Percentiles rank a stretch among this genome's conserved stretches.
Conservation (phyloP, 352 stramenopile genomes). For the Pythium periplocum region DNA sequence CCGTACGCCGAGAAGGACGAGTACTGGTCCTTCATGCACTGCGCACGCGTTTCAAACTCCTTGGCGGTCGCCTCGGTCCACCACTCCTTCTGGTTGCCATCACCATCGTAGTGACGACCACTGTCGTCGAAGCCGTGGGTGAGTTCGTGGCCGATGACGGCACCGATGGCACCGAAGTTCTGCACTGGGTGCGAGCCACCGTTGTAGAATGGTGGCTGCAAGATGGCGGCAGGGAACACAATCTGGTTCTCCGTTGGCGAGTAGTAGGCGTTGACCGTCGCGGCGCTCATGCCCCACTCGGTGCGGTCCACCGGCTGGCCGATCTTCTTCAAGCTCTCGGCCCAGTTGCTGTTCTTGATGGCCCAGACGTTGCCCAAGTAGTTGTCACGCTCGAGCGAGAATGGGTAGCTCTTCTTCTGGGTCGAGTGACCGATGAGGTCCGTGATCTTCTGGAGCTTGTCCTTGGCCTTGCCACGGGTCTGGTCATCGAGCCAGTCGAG, state of each 20-base stretch:
- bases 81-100: slow-evolving; percentile 90
- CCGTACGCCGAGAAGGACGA: slow-evolving; percentile 27
- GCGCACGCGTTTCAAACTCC: slow-evolving; percentile 58
- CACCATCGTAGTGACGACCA: slow-evolving; percentile 76
- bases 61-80: slow-evolving; percentile 75
- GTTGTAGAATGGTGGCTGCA: slow-evolving; percentile 91
- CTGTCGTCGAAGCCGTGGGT: slow-evolving; percentile 93
- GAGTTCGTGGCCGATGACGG: slow-evolving; percentile 93
- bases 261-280: slow-evolving; percentile 89
- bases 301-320: slow-evolving; percentile 41
- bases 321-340: slow-evolving; percentile 24
- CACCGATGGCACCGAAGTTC: slow-evolving; percentile 89
- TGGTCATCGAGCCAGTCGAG: slow-evolving; percentile 87
- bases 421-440: slow-evolving; percentile 30
- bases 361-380: slow-evolving; percentile 52
- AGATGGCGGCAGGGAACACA: slow-evolving; percentile 91
- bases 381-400: slow-evolving; percentile 18
- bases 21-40: slow-evolving; percentile 59
- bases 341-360: slow-evolving; percentile 24
- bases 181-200: slow-evolving; percentile 64
- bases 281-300: slow-evolving; percentile 85
- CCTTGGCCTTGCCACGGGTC: slow-evolving; percentile 66
- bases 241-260: slow-evolving; percentile 75
- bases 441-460: slow-evolving; percentile 66
- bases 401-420: slow-evolving; percentile 30